Evolutionary conservation across 163 green algal genomes (phyloP).

Genomic region (Trebouxiophyceae sp.): DNA sequence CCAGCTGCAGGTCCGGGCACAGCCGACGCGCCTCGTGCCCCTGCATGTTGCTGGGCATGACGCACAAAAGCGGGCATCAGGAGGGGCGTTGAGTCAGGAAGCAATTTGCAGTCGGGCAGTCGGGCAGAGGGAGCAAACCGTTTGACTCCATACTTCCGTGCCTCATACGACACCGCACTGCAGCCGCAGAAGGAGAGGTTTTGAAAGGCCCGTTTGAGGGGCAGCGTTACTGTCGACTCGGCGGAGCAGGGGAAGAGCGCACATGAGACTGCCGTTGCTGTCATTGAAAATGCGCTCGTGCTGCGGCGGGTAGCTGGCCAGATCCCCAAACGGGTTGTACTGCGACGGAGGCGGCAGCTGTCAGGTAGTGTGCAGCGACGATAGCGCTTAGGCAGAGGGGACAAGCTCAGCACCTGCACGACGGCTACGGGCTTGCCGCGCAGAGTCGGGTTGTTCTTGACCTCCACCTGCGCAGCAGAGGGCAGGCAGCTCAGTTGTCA

Average conservation of each 20-base stretch:
- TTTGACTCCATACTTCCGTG: slow-evolving; percentile 56
- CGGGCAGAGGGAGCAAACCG: slow-evolving; percentile 19
- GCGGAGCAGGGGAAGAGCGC: neutral
- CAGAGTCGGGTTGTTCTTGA: slow-evolving; percentile 22
- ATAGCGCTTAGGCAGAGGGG: too few relatives aligned
- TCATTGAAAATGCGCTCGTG: slow-evolving; percentile 31
- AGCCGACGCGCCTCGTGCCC: slow-evolving; percentile 47
- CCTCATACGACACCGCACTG: slow-evolving; percentile 60
- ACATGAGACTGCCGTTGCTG: slow-evolving; percentile 63
- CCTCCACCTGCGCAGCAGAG: slow-evolving; percentile 32
- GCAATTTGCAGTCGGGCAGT: neutral
- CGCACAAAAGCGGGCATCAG: neutral
- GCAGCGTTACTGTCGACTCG: neutral
- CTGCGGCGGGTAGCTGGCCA: slow-evolving; percentile 27
- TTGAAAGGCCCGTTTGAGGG: slow-evolving; percentile 2
- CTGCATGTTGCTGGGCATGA: slow-evolving; percentile 54
- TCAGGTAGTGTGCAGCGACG: too few relatives aligned
- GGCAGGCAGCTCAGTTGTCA: neutral
- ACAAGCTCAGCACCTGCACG: slow-evolving; percentile 14
- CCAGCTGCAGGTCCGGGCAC: slow-evolving; percentile 60
- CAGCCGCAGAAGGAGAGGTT: slow-evolving; percentile 17
- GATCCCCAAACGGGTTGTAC: slow-evolving; percentile 60
- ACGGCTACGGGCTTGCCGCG: slow-evolving; percentile 34
- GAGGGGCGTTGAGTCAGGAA: neutral
- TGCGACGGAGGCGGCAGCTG: too few relatives aligned